Evolutionary conservation across 768 basidiomycete genomes (phyloP).

Genomic region (Trametes cingulata): DNA sequence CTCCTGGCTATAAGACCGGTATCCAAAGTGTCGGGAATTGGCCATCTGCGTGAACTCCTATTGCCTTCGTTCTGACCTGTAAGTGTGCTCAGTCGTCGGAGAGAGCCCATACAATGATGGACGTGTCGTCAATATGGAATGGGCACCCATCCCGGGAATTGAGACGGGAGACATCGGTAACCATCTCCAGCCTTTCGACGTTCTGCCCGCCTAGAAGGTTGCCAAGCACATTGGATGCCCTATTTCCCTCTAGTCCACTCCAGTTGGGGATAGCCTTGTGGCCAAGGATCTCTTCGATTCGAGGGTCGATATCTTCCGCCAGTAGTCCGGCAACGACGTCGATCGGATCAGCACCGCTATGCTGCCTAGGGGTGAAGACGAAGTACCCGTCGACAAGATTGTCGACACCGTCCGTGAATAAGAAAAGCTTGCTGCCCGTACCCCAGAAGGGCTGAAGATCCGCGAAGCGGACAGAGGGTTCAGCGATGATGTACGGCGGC

Average conservation of each 20-base stretch:
- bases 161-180: not conserved
- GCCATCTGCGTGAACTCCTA: too few relatives aligned
- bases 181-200: not conserved
- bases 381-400: constrained; percentile 5
- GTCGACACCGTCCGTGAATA: constrained; percentile 17
- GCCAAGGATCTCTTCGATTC: not conserved
- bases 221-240: constrained; percentile 2
- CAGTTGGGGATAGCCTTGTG: not conserved
- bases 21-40: too few relatives aligned
- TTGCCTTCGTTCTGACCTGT: too few relatives aligned
- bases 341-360: constrained; percentile 1
- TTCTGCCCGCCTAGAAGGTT: constrained; percentile 1
- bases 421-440: not conserved
- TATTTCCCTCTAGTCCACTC: constrained; percentile 4
- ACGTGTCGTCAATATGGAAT: too few relatives aligned
- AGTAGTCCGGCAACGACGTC: constrained; percentile 2
- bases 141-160: not conserved
- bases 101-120: too few relatives aligned
- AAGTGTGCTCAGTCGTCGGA: too few relatives aligned
- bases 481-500: constrained; percentile 5
- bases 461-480: constrained; percentile 5
- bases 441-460: constrained; percentile 8
- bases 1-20: too few relatives aligned
- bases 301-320: not conserved
- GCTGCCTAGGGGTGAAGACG: not conserved